These are phyloP conservation scores for Panaeolus papilionaceus DNA, from an alignment of 768 basidiomycete genomes.

Conservation along the genomic window DNA sequence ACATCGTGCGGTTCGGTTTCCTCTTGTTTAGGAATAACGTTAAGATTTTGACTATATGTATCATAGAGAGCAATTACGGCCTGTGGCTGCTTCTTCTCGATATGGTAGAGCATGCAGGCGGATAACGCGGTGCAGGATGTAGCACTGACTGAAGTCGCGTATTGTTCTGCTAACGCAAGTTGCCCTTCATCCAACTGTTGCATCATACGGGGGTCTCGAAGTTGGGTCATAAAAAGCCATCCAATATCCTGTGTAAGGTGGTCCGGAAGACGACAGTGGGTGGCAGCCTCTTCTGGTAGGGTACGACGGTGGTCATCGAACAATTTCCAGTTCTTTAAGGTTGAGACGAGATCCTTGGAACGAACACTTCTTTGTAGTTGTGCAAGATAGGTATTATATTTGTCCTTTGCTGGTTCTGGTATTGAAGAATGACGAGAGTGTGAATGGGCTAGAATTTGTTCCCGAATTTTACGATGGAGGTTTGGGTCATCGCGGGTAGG, in stretches of 20 bases:
- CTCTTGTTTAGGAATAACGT: not conserved
- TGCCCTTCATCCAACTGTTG: not conserved
- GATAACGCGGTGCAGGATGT: constrained; percentile 42
- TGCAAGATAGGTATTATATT: constrained; percentile 25
- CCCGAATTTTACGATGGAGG: constrained; percentile 30
- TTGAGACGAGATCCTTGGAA: constrained; percentile 18
- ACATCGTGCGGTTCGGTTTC: not conserved
- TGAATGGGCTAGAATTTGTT: constrained; percentile 31
- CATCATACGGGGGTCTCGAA: not conserved
- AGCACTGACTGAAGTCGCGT: not conserved
- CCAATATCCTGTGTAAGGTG: constrained; percentile 21
- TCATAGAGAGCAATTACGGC: not conserved
- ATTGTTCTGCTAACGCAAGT: not conserved
- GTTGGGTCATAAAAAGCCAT: not conserved
- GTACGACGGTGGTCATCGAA: constrained; percentile 22
- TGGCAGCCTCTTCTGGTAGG: constrained; percentile 18
- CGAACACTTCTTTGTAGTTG: constrained; percentile 25
- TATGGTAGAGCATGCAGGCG: constrained; percentile 52
- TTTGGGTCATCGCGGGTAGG: constrained; percentile 21
- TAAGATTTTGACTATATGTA: not conserved
- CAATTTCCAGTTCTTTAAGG: constrained; percentile 25
- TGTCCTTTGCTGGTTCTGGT: constrained; percentile 23
- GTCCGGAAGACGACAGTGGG: constrained; percentile 23
- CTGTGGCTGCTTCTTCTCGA: constrained; percentile 32
- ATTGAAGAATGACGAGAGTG: constrained; percentile 24